These are phyloP conservation scores for Tripterygium wilfordii DNA, from an alignment of 177 flowering plant genomes.

Conservation along the genomic window DNA sequence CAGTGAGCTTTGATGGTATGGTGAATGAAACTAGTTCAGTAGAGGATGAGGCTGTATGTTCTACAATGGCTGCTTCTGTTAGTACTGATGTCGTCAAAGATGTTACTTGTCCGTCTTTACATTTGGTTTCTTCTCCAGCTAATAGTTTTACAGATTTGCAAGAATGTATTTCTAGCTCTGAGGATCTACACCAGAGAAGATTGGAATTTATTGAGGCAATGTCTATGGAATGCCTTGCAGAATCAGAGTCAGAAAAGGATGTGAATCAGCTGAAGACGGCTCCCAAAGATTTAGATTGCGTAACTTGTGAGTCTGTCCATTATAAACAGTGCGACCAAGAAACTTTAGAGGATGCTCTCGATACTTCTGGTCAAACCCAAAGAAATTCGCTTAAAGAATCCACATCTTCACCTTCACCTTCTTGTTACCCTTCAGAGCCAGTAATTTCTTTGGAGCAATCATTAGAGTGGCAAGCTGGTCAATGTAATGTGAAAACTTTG, in stretches of 20 bases:
- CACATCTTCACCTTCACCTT: too few relatives aligned
- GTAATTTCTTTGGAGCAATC: constrained; percentile 1
- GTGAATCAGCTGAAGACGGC: constrained; percentile 9
- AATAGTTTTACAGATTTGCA: constrained; percentile 1
- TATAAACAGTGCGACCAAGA: constrained; percentile 3
- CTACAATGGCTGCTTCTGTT: constrained; percentile 7
- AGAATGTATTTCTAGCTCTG: constrained; percentile 11
- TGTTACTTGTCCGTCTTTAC: not conserved
- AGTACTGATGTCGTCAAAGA: constrained; percentile 1
- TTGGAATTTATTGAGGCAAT: constrained; percentile 13
- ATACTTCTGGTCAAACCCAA: not conserved
- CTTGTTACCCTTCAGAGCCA: constrained; percentile 4
- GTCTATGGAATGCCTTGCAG: constrained; percentile 6
- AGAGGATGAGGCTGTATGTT: constrained; percentile 6
- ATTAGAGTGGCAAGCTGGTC: constrained; percentile 7
- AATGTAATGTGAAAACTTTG: constrained; percentile 2
- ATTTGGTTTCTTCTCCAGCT: constrained; percentile 13
- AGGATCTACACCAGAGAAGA: constrained; percentile 4
- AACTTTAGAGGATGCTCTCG: not conserved
- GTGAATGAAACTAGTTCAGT: constrained; percentile 5
- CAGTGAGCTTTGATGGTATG: constrained; percentile 8
- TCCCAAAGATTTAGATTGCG: constrained; percentile 3
- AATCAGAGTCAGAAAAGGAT: constrained; percentile 15
- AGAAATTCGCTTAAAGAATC: constrained; percentile 1
- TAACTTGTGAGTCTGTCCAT: not conserved